Evolutionary conservation across 2,329 filamentous ascomycete genomes (phyloP).

Genomic region (Metarhizium album): DNA sequence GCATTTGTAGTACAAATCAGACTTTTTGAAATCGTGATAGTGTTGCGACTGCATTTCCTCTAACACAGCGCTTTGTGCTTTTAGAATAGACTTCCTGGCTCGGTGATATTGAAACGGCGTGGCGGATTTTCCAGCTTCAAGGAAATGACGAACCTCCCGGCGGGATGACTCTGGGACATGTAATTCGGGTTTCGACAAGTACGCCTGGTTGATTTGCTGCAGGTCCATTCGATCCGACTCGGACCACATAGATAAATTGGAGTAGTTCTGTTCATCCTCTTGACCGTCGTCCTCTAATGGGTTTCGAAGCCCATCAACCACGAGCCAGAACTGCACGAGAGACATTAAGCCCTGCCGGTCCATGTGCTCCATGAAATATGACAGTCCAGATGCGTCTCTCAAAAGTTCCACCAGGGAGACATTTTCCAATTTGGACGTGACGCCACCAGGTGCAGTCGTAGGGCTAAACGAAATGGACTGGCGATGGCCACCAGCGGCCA

Average conservation of each 20-base stretch:
- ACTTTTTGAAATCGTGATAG: slow-evolving; percentile 79
- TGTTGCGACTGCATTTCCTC: slow-evolving; percentile 74
- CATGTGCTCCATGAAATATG: slow-evolving; percentile 99
- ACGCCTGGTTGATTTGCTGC: slow-evolving; percentile 83
- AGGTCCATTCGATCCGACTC: slow-evolving; percentile 80
- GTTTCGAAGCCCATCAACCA: slow-evolving; percentile 91
- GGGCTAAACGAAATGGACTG: slow-evolving; percentile 17
- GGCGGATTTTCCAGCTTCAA: slow-evolving; percentile 66
- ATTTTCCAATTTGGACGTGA: slow-evolving; percentile 58
- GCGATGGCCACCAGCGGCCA: slow-evolving; percentile 57
- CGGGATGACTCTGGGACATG: slow-evolving; percentile 62
- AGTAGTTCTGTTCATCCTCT: slow-evolving; percentile 52
- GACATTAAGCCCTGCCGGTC: slow-evolving; percentile 80
- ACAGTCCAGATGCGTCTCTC: slow-evolving; percentile 78
- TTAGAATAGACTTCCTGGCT: slow-evolving; percentile 71
- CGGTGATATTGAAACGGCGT: slow-evolving; percentile 72
- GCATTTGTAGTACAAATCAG: slow-evolving; percentile 93
- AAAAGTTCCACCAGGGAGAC: slow-evolving; percentile 76
- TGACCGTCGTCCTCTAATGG: slow-evolving; percentile 71
- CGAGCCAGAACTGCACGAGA: slow-evolving; percentile 94
- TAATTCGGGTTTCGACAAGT: slow-evolving; percentile 72
- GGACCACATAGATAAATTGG: slow-evolving; percentile 59
- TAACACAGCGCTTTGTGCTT: slow-evolving; percentile 70
- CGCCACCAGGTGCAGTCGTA: slow-evolving; percentile 15
- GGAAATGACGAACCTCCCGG: slow-evolving; percentile 61